phyloP scores from a whole-genome alignment of 805 yeast genomes.

The Kluyveromyces siamensis region DNA sequence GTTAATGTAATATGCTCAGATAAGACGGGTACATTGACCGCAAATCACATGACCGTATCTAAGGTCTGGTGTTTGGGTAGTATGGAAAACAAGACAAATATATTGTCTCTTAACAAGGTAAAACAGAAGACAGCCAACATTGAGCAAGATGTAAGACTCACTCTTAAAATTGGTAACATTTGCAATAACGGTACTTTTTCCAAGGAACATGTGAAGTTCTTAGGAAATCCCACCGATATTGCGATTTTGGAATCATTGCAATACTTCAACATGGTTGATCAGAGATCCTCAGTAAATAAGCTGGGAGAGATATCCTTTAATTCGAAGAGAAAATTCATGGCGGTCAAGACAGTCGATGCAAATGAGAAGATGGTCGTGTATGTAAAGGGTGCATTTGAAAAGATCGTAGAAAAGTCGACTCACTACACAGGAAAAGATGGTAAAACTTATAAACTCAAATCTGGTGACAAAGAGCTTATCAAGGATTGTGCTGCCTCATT shows the following conservation, averaged over 20 bases:
- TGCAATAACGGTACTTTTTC: conserved; percentile 73
- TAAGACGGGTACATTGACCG: conserved; percentile 85
- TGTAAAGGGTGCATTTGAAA: conserved; percentile 90
- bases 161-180: conserved; percentile 57
- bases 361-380: conserved; percentile 46
- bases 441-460: conserved; percentile 47
- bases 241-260: conserved; percentile 73
- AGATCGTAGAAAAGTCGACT: conserved; percentile 52
- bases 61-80: conserved; percentile 68
- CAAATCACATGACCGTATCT: conserved; percentile 84
- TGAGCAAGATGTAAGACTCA: conserved; percentile 44
- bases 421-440: conserved; percentile 52
- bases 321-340: conserved; percentile 82
- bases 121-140: conserved; percentile 33
- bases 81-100: conserved; percentile 33
- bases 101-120: conserved; percentile 38
- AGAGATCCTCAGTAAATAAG: conserved; percentile 48
- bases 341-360: conserved; percentile 56
- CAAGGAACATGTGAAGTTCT: conserved; percentile 54
- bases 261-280: conserved; percentile 64
- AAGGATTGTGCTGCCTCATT: conserved; percentile 48
- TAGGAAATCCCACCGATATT: conserved; percentile 93
- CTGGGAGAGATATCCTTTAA: conserved; percentile 75
- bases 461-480: conserved; percentile 39
- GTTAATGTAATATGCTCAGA: conserved; percentile 91